Evolutionary conservation across 768 basidiomycete genomes (phyloP).

Genomic region (Rickenella mellea): DNA sequence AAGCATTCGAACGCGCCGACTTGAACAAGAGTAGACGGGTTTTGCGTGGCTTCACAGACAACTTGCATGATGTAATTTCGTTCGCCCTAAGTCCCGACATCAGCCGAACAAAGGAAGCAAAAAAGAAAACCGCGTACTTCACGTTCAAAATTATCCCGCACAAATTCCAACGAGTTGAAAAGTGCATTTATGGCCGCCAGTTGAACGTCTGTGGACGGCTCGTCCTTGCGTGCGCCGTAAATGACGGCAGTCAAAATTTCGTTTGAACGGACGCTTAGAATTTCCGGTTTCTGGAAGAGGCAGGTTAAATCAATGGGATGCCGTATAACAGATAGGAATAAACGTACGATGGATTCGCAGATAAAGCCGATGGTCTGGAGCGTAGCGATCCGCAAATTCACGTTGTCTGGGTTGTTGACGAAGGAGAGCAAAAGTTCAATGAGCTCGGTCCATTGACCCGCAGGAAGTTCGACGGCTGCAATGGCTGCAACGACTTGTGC

Average conservation of each 20-base stretch:
- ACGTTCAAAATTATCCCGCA: constrained; percentile 94
- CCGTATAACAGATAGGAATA: constrained; percentile 5
- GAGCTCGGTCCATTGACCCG: constrained; percentile 81
- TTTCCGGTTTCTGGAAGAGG: constrained; percentile 79
- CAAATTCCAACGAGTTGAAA: constrained; percentile 93
- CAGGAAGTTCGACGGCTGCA: constrained; percentile 86
- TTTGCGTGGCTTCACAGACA: constrained; percentile 97
- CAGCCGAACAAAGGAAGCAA: constrained; percentile 3
- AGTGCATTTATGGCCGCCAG: constrained; percentile 87
- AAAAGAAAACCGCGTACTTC: constrained; percentile 50
- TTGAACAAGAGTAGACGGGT: constrained; percentile 67
- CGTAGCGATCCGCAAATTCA: constrained; percentile 75
- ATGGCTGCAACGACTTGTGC: constrained; percentile 93
- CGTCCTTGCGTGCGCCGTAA: constrained; percentile 95
- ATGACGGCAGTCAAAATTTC: constrained; percentile 98
- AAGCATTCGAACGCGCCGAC: constrained; percentile 95
- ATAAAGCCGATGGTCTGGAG: constrained; percentile 95
- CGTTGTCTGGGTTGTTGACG: constrained; percentile 64
- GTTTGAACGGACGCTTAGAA: constrained; percentile 81
- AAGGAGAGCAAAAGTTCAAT: constrained; percentile 84
- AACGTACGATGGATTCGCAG: constrained; percentile 90
- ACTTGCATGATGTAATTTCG: constrained; percentile 99
- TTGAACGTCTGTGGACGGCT: constrained; percentile 85
- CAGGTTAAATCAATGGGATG: constrained; percentile 11
- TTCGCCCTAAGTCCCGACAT: constrained; percentile 59